Conservation (phyloP, 805 yeast genomes). For the Kuraishia ogatae region DNA sequence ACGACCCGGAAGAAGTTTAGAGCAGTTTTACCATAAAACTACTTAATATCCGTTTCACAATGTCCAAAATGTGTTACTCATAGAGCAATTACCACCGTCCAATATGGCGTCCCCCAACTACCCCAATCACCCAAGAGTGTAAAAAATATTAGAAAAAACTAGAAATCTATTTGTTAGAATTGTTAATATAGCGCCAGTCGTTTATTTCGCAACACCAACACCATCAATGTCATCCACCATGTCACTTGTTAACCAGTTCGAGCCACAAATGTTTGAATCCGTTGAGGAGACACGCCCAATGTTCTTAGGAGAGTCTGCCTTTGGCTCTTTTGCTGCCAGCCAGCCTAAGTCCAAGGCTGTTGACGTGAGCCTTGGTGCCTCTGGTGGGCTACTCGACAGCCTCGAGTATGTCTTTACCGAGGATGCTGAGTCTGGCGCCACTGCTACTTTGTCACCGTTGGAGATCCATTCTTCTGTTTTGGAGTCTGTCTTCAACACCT, state of each 20-base stretch:
- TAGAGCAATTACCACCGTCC: conserved; percentile 11
- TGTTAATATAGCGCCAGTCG: neutral
- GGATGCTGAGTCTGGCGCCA: neutral
- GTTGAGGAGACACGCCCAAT: conserved; percentile 8
- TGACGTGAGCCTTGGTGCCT: conserved; percentile 1
- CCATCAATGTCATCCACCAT: conserved; percentile 3
- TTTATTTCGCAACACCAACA: neutral
- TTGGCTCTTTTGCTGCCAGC: conserved; percentile 15
- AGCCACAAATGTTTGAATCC: neutral
- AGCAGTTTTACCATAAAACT: conserved; percentile 4
- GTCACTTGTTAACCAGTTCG: neutral
- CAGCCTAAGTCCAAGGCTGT: conserved; percentile 1
- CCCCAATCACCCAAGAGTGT: neutral
- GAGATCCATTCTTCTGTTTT: conserved; percentile 43
- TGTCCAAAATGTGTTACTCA: conserved; percentile 16
- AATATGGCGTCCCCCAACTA: conserved; percentile 14
- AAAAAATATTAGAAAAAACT: neutral
- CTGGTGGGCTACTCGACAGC: neutral
- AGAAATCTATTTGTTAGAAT: neutral
- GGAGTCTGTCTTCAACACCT: conserved; percentile 30
- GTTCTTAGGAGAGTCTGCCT: conserved; percentile 25
- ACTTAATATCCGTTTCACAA: conserved; percentile 5
- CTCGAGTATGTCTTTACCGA: neutral
- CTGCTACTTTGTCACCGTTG: conserved; percentile 33
- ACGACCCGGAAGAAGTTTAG: conserved; percentile 2